Evolutionary conservation across 176 grass and related monocot genomes (phyloP), one percentile per base, ranked within the genome.

Genomic region (Typha latifolia): DNA sequence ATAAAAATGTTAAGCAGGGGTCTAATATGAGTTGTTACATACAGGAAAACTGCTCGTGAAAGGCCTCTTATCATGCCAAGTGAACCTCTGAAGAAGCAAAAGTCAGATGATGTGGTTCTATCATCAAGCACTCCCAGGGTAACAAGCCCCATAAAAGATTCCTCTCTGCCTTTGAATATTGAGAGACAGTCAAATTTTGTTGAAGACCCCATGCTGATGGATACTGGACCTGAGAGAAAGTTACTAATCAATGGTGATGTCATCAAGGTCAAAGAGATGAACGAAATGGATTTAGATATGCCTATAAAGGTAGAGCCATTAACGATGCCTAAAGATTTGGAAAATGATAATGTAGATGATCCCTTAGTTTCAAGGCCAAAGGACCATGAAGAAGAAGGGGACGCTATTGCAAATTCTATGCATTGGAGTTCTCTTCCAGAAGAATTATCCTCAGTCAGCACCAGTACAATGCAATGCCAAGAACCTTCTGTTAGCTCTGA

Each of bases 21-120:
- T 59, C 53, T 59, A 9, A 21, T 59, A 21, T 21, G 53, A 59
- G 53, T 59, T 16, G 18, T 21, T 59, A 59, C 19, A 74, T 49
- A 56, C 68, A 88, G 85, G 74, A 81, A 48, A 74, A 88, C 62
- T 62, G 81, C 77, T 70, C 85, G 85, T 48, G 72, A 71, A 20
- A 71, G 27, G 57, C 76, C 84, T 79, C 84, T 87, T 76, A 43
- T 57, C 75, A 32, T 68, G 72, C 79, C 82, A 47, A 77, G 82
- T 59, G 84, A 82, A 49, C 72, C 55, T 1, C 14, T 76, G 50
- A 79, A 79, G 68, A 56, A 82, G 29, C 67, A 76, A 31, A 63
- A 87, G 13, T 72, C 75, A 49, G 79, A 56, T 49, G 66, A 76
- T 59, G 11, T 69, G 14, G 55, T 53, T 11, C 63, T 16, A 78